Evolutionary conservation across 2,329 filamentous ascomycete genomes (phyloP), one percentile per base, ranked within the genome.

Genomic region (Xylaria sp.): DNA sequence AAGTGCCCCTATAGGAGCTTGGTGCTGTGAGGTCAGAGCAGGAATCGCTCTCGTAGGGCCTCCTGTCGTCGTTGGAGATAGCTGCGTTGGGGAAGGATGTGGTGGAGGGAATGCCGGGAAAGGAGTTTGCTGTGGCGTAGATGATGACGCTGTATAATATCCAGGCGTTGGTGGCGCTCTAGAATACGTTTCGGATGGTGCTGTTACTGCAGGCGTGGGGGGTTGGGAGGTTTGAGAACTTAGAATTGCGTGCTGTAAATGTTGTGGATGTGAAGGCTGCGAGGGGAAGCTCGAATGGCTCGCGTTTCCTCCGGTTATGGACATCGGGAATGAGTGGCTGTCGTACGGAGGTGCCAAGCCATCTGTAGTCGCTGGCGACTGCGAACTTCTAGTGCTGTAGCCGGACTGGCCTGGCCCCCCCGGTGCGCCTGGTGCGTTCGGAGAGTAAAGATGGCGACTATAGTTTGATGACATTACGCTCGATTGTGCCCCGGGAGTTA

Each of bases 331-430:
- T 33, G 87, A 81, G 44, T 87, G 84, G 62, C 86, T 80, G 65
- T 90, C 88, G 76, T 89, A 92, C 6, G 88, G 83, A 62, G 89
- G 81, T 62, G 90, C 84, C 56, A 93, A 79, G 49, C 82, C 83
- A 72, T 92, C 81, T 27, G 81, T 79, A 7, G 85, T 82, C 9
- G 79, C 74, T 13, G 90, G 88, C 52, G 87, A 87, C 67, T 83
- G 82, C 41, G 83, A 79, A 67, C 79, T 81, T 67, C 85, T 81
- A 65, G 80, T 77, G 66, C 82, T 77, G 66, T 81, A 84, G 10
- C 58, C 47, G 15, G 56, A 44, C 35, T 64, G 62, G 10, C 54
- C 48, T 38, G 61, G 4, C 11, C 46, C 57, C 27, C 64, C 64
- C 27, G 54, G 53, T 15, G 56, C 58, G 63, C 68, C 53, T 68